Percentiles rank a stretch among this genome's conserved stretches.
Evolutionary conservation across 805 yeast genomes (phyloP).

Genomic region (Candida sithepensis): DNA sequence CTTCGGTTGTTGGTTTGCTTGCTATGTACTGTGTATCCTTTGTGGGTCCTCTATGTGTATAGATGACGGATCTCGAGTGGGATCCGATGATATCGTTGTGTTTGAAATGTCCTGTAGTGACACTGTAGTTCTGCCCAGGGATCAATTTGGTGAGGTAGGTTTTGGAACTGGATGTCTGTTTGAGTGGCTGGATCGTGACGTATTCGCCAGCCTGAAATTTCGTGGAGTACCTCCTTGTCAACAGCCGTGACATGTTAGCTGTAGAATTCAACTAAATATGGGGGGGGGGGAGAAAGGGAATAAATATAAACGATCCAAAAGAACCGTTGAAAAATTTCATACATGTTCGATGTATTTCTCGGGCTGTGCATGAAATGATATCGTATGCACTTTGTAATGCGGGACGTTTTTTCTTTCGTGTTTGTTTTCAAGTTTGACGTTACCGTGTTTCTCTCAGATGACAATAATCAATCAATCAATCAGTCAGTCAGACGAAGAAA

Average conservation of each 20-base stretch:
- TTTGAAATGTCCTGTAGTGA: constrained; percentile 26
- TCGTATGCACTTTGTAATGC: too few relatives aligned
- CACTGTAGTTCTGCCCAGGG: constrained; percentile 16
- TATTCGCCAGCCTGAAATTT: constrained; percentile 30
- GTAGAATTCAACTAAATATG: background rate
- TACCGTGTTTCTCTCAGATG: too few relatives aligned
- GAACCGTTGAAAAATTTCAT: constrained; percentile 2
- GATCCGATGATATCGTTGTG: constrained; percentile 39
- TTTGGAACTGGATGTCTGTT: constrained; percentile 19
- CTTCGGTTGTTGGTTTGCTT: constrained; percentile 42
- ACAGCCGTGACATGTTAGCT: background rate
- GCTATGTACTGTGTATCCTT: constrained; percentile 30
- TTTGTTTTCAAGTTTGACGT: too few relatives aligned
- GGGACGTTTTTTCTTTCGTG: background rate
- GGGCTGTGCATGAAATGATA: constrained; percentile 1
- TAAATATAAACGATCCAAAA: background rate
- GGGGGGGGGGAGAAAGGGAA: background rate
- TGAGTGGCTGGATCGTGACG: constrained; percentile 28
- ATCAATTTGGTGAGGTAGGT: constrained; percentile 30
- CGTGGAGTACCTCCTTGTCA: constrained; percentile 12
- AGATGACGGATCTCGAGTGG: constrained; percentile 31
- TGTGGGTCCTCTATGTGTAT: constrained; percentile 13
- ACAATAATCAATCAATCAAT: too few relatives aligned
- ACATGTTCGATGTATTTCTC: background rate
- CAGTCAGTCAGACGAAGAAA: too few relatives aligned